phyloP scores from a whole-genome alignment of 2,329 filamentous ascomycete genomes.

The Lachnellula willkommii region DNA sequence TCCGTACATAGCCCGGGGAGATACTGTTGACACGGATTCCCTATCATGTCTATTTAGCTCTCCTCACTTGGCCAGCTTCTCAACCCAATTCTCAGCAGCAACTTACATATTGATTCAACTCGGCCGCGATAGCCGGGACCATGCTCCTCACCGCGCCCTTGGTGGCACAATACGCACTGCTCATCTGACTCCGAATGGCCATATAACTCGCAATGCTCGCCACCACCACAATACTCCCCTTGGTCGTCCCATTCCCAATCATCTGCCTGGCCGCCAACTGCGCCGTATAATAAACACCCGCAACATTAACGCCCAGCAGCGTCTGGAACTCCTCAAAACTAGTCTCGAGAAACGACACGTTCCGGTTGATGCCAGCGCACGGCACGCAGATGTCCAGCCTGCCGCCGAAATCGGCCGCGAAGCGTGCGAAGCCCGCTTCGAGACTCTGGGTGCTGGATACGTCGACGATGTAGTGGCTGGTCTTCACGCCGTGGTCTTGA shows the following conservation, averaged over 20 bases:
- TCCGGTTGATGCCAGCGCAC: conserved; percentile 42
- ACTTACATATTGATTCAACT: conserved; percentile 34
- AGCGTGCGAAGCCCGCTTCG: conserved; percentile 29
- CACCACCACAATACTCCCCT: conserved; percentile 48
- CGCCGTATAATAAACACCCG: conserved; percentile 36
- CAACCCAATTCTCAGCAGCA: background rate
- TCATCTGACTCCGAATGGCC: conserved; percentile 44
- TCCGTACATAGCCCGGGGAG: conserved; percentile 32
- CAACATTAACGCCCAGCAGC: conserved; percentile 45
- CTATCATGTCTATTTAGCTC: conserved; percentile 19
- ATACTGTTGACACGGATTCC: conserved; percentile 39
- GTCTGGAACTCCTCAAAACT: conserved; percentile 38
- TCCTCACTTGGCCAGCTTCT: background rate
- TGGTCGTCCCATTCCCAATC: conserved; percentile 41
- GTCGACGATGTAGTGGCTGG: conserved; percentile 38
- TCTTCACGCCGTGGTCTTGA: conserved; percentile 38
- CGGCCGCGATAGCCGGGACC: conserved; percentile 43
- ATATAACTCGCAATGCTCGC: conserved; percentile 49
- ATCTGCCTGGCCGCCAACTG: conserved; percentile 35
- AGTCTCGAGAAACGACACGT: conserved; percentile 41
- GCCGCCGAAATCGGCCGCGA: conserved; percentile 30
- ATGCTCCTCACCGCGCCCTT: conserved; percentile 45
- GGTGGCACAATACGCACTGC: conserved; percentile 42
- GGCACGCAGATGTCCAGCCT: conserved; percentile 41
- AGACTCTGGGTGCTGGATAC: conserved; percentile 33